Conservation (phyloP, 116 monocot species). For the Papilionanthe hybrid region DNA sequence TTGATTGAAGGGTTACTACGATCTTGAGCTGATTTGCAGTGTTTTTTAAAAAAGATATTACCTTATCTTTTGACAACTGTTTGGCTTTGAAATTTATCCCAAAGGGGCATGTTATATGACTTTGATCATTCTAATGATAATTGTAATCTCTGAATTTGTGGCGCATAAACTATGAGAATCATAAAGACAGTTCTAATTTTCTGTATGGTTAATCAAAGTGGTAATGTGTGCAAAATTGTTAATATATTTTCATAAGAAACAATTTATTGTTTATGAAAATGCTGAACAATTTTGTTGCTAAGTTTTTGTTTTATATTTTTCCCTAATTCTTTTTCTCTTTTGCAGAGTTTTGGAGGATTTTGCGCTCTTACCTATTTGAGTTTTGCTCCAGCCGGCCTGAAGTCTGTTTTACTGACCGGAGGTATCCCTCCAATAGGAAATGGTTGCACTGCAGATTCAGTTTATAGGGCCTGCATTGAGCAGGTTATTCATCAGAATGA, state of each 20-base stretch:
- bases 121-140: background rate
- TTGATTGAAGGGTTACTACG: too few relatives aligned
- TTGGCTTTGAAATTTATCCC: background rate
- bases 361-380: constrained; percentile 94
- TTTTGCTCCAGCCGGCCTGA: constrained; percentile 88
- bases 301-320: background rate
- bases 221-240: background rate
- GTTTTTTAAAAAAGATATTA: too few relatives aligned
- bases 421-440: constrained; percentile 84
- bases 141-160: background rate
- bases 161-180: background rate
- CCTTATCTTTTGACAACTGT: too few relatives aligned
- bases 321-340: constrained; percentile 9
- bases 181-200: background rate
- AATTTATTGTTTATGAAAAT: background rate
- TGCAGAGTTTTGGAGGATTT: constrained; percentile 93
- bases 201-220: background rate
- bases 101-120: background rate
- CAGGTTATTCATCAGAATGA: constrained; percentile 85
- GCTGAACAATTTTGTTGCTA: too few relatives aligned
- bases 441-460: constrained; percentile 71
- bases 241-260: background rate
- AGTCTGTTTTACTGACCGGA: constrained; percentile 78
- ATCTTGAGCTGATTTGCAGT: too few relatives aligned
- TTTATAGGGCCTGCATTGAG: constrained; percentile 85